These are phyloP conservation scores for Xylaria sp. DNA, from an alignment of 2,329 filamentous ascomycete genomes.

Conservation along the genomic window DNA sequence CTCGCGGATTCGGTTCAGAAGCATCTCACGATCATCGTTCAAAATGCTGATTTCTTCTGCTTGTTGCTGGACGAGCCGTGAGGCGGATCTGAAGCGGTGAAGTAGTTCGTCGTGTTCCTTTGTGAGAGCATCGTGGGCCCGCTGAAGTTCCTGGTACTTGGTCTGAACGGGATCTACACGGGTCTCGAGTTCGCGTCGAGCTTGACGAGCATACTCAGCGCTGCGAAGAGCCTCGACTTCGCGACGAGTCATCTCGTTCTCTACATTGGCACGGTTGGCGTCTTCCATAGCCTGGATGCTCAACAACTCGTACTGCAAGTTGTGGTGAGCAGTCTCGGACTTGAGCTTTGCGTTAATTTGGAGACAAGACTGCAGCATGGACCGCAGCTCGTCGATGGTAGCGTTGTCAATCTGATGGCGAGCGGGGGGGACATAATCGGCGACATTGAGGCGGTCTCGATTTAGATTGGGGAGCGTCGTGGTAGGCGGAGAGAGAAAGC, in stretches of 20 bases:
- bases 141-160: conserved; percentile 70
- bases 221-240: conserved; percentile 86
- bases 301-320: conserved; percentile 87
- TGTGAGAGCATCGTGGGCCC: conserved; percentile 72
- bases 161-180: conserved; percentile 63
- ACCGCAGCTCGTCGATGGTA: conserved; percentile 64
- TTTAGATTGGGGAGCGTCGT: conserved; percentile 49
- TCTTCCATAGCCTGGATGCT: conserved; percentile 86
- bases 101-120: conserved; percentile 72
- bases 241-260: conserved; percentile 88
- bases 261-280: conserved; percentile 86
- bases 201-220: conserved; percentile 74
- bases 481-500: conserved; percentile 64
- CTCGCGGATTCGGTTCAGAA: conserved; percentile 86
- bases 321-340: conserved; percentile 88
- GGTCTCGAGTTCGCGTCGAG: conserved; percentile 62
- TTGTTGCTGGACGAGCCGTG: conserved; percentile 80
- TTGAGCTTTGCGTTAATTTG: conserved; percentile 71
- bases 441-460: conserved; percentile 30
- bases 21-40: conserved; percentile 78
- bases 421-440: conserved; percentile 60
- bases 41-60: conserved; percentile 76
- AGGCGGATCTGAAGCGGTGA: conserved; percentile 75
- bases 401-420: conserved; percentile 63
- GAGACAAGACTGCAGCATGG: conserved; percentile 64